Conservation (phyloP, 192 early-diverging fungal genomes). For the Backusella circina region DNA sequence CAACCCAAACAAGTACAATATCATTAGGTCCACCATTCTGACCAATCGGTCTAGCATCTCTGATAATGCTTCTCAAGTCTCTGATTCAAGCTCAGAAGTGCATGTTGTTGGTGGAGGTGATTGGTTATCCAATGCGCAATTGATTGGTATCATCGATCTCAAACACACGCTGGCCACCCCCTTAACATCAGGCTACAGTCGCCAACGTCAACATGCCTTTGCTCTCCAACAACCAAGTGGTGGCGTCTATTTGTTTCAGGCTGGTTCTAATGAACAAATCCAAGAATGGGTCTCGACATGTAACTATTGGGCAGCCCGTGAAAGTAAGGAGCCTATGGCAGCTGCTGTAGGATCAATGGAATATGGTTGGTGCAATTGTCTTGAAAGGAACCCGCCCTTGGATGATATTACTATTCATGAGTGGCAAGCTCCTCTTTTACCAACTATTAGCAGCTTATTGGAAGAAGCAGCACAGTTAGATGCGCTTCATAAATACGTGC, state of each 20-base stretch:
- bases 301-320: slow-evolving; percentile 94
- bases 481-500: slow-evolving; percentile 56
- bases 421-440: slow-evolving; percentile 47
- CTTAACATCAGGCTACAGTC: slow-evolving; percentile 80
- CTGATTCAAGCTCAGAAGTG: neutral
- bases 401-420: slow-evolving; percentile 36
- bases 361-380: slow-evolving; percentile 81
- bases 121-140: slow-evolving; percentile 30
- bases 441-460: slow-evolving; percentile 32
- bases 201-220: slow-evolving; percentile 77
- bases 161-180: slow-evolving; percentile 84
- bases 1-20: neutral
- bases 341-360: slow-evolving; percentile 89
- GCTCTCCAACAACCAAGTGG: slow-evolving; percentile 78
- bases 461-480: slow-evolving; percentile 52
- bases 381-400: slow-evolving; percentile 10
- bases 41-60: slow-evolving; percentile 5
- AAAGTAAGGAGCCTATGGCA: slow-evolving; percentile 84
- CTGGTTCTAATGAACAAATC: slow-evolving; percentile 60
- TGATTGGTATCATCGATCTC: slow-evolving; percentile 52
- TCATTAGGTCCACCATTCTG: slow-evolving; percentile 7
- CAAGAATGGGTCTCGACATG: slow-evolving; percentile 86
- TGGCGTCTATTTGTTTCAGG: slow-evolving; percentile 86
- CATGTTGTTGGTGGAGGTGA: slow-evolving; percentile 5
- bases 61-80: neutral